phyloP scores from a whole-genome alignment of 371 early-diverging fungal genomes.

The Encephalitozoon cuniculi region DNA sequence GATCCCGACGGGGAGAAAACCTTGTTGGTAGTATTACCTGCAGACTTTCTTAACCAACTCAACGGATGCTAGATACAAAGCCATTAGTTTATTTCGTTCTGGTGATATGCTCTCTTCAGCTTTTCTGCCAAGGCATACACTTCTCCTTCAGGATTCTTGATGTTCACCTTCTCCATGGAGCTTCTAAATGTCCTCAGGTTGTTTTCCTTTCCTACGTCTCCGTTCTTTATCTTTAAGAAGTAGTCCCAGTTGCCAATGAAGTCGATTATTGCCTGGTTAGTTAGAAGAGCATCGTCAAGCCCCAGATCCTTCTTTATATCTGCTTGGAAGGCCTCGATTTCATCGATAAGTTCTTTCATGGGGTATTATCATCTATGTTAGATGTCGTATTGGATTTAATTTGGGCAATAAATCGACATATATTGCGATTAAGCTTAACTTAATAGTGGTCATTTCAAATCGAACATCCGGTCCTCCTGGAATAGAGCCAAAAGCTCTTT shows the following conservation, averaged over 20 bases:
- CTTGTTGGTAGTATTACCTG: too few relatives aligned
- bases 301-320: background rate
- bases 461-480: too few relatives aligned
- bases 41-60: too few relatives aligned
- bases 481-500: too few relatives aligned
- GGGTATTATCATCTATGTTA: background rate
- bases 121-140: background rate
- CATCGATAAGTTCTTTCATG: slow-evolving; percentile 4
- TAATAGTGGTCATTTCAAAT: too few relatives aligned
- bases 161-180: background rate
- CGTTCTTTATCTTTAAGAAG: background rate
- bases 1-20: background rate
- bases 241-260: background rate
- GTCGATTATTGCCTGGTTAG: background rate
- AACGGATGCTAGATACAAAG: too few relatives aligned
- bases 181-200: background rate
- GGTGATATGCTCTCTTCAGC: background rate
- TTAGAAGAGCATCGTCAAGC: background rate
- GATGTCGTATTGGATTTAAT: too few relatives aligned
- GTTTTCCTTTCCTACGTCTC: background rate
- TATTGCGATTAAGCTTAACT: background rate
- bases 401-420: background rate
- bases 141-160: background rate
- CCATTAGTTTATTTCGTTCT: background rate
- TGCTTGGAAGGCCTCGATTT: background rate